Evolutionary conservation across 1,284 basidiomycete genomes (phyloP).

Genomic region (Testicularia cyperi): DNA sequence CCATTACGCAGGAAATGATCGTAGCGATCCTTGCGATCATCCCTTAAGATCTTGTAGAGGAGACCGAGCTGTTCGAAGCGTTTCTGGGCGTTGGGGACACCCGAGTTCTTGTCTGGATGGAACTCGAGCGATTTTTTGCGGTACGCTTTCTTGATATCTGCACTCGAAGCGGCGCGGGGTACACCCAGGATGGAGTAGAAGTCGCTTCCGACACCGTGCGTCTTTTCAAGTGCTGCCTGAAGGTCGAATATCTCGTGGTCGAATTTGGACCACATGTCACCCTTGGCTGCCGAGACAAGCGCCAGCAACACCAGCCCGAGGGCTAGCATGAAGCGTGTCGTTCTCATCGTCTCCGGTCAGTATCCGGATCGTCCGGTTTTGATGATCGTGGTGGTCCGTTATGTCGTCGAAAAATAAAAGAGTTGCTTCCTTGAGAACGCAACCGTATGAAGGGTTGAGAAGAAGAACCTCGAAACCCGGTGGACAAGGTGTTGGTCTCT

Average conservation of each 20-base stretch:
- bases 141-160: conserved; percentile 54
- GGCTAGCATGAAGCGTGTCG: background rate
- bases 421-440: too few relatives aligned
- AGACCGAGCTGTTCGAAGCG: conserved; percentile 55
- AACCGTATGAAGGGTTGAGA: too few relatives aligned
- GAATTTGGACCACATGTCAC: conserved; percentile 46
- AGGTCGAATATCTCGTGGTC: conserved; percentile 58
- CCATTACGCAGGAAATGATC: conserved; percentile 55
- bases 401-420: too few relatives aligned
- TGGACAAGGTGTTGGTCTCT: too few relatives aligned
- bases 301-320: conserved; percentile 14
- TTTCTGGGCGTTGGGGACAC: conserved; percentile 37
- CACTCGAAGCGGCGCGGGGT: conserved; percentile 14
- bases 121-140: conserved; percentile 52
- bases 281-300: conserved; percentile 7
- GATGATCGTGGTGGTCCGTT: too few relatives aligned
- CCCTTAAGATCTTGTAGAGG: conserved; percentile 56
- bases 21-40: conserved; percentile 56
- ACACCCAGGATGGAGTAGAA: conserved; percentile 56
- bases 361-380: too few relatives aligned
- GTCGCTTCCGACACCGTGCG: conserved; percentile 7
- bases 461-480: too few relatives aligned
- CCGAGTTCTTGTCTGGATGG: conserved; percentile 56
- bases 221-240: conserved; percentile 47
- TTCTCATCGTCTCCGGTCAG: too few relatives aligned